Percentiles rank a stretch among this genome's conserved stretches.
phyloP scores from a whole-genome alignment of 202 grass and related monocot genomes.

The Setaria viridis region DNA sequence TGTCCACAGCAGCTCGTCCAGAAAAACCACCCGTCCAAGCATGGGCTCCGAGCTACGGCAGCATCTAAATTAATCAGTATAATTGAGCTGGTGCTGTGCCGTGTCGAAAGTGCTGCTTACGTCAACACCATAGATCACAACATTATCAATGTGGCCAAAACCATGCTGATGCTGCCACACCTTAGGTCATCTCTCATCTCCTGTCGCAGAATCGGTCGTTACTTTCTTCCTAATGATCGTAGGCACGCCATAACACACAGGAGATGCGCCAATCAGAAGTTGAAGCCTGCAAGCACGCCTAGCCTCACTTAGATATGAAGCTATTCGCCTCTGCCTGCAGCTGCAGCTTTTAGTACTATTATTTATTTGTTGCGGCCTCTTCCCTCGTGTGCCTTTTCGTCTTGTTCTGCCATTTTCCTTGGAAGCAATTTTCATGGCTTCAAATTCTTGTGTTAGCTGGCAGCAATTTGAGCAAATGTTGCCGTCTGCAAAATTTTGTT shows the following conservation, averaged over 20 bases:
- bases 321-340: slow-evolving; percentile 63
- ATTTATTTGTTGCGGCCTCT: slow-evolving; percentile 23
- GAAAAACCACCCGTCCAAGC: neutral
- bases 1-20: neutral
- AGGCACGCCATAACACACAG: slow-evolving; percentile 92
- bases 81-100: neutral
- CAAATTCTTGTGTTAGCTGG: slow-evolving; percentile 45
- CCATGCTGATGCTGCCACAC: neutral
- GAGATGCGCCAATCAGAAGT: slow-evolving; percentile 77
- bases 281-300: slow-evolving; percentile 73
- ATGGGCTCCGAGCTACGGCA: neutral
- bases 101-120: neutral
- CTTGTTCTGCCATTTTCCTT: slow-evolving; percentile 52
- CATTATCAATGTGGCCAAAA: neutral
- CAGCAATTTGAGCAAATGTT: slow-evolving; percentile 49
- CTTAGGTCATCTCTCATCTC: slow-evolving; percentile 14
- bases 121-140: neutral
- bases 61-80: neutral
- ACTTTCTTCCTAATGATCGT: slow-evolving; percentile 71
- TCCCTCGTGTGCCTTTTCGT: slow-evolving; percentile 43
- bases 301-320: slow-evolving; percentile 74
- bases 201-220: neutral
- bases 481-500: slow-evolving; percentile 26
- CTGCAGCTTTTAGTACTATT: slow-evolving; percentile 36
- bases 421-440: slow-evolving; percentile 51